Percentiles rank a stretch among this genome's conserved stretches.
phyloP scores from a whole-genome alignment of 2,329 filamentous ascomycete genomes.

The Aureobasidium musti region DNA sequence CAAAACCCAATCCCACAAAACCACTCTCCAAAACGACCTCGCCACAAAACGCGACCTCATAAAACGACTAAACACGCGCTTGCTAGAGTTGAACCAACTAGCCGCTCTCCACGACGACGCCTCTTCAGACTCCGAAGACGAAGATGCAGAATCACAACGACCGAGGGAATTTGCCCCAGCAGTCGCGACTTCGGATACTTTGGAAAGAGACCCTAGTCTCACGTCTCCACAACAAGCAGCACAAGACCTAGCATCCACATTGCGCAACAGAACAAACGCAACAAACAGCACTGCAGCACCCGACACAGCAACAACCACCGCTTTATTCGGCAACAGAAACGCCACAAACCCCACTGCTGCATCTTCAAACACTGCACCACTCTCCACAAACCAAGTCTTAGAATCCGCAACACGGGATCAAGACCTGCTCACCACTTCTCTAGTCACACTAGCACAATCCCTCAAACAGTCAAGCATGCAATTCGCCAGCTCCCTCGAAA shows the following conservation, averaged over 20 bases:
- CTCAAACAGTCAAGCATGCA: conserved; percentile 73
- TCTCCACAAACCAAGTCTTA: conserved; percentile 15
- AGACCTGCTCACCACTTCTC: conserved; percentile 66
- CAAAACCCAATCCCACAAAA: conserved; percentile 58
- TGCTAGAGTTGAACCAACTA: conserved; percentile 69
- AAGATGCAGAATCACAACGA: conserved; percentile 47
- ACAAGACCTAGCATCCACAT: not conserved
- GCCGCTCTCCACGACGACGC: conserved; percentile 35
- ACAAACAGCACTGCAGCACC: conserved; percentile 30
- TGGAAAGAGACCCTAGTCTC: conserved; percentile 37
- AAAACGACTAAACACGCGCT: conserved; percentile 64
- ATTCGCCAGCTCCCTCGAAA: conserved; percentile 72
- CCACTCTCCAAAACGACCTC: conserved; percentile 65
- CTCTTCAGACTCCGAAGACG: conserved; percentile 40
- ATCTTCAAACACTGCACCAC: too few species aligned
- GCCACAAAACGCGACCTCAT: conserved; percentile 65
- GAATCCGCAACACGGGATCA: conserved; percentile 3
- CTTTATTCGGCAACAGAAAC: conserved; percentile 44
- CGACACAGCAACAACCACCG: conserved; percentile 40
- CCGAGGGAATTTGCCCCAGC: conserved; percentile 50
- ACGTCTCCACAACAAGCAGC: conserved; percentile 32
- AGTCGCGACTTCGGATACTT: conserved; percentile 38
- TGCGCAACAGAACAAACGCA: conserved; percentile 26
- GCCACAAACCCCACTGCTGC: conserved; percentile 30
- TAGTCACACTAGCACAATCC: conserved; percentile 76